These are phyloP conservation scores for Plantago ovata DNA, from an alignment of 257 asterid species.

Conservation along the genomic window DNA sequence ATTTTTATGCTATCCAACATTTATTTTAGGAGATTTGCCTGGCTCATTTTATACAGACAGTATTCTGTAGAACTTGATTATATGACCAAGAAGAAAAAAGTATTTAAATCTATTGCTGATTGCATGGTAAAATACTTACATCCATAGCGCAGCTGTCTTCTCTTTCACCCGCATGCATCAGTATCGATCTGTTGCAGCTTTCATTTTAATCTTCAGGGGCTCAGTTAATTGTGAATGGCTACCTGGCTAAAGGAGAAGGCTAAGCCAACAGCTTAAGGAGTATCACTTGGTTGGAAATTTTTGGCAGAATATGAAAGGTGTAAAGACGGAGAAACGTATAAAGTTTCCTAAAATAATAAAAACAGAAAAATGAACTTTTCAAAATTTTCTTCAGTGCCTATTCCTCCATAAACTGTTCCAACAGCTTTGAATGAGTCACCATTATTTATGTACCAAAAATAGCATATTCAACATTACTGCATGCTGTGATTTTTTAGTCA, in stretches of 20 bases:
- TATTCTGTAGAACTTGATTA: no score
- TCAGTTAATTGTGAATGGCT: background rate
- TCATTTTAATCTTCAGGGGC: background rate
- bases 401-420: background rate
- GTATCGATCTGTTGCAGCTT: background rate
- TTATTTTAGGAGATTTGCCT: no score
- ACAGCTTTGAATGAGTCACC: constrained; percentile 4
- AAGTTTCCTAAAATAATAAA: background rate
- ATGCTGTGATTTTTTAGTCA: no score
- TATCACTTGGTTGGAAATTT: background rate
- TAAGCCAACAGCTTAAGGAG: no score
- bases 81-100: no score
- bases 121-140: no score
- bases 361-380: background rate
- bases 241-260: background rate
- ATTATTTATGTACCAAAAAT: background rate
- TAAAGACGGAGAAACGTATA: no score
- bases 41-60: no score
- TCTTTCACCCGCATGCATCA: no score
- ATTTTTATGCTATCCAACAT: no score
- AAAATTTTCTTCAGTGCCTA: background rate
- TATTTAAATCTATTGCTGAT: no score
- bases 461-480: background rate
- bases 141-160: no score
- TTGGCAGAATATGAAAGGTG: background rate